phyloP scores from a whole-genome alignment of 2,329 filamentous ascomycete genomes.

The Microcyclospora tardicrescens region DNA sequence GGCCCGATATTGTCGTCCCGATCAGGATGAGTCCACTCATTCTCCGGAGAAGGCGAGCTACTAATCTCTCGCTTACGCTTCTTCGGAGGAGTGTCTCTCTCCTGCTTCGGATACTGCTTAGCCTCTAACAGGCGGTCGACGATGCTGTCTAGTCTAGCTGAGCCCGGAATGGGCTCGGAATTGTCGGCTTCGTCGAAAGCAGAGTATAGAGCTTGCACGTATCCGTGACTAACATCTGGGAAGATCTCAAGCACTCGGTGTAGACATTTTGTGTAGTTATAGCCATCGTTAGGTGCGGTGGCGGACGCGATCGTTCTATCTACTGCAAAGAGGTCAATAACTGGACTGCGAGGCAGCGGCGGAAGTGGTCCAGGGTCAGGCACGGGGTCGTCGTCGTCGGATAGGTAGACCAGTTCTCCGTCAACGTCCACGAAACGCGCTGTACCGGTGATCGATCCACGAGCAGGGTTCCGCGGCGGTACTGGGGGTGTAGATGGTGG shows the following conservation, averaged over 20 bases:
- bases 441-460: too few relatives aligned
- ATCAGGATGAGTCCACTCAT: background rate
- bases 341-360: background rate
- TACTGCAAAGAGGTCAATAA: too few relatives aligned
- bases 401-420: slow-evolving; percentile 15
- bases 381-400: slow-evolving; percentile 9
- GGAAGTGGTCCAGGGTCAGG: background rate
- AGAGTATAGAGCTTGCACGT: slow-evolving; percentile 16
- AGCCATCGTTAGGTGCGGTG: background rate
- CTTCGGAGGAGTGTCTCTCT: slow-evolving; percentile 10
- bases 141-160: slow-evolving; percentile 14
- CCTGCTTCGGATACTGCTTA: slow-evolving; percentile 17
- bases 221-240: slow-evolving; percentile 21
- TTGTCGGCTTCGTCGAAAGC: slow-evolving; percentile 5
- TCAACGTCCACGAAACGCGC: slow-evolving; percentile 7
- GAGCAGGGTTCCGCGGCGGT: too few relatives aligned
- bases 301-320: background rate
- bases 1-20: too few relatives aligned
- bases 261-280: slow-evolving; percentile 16
- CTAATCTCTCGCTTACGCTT: slow-evolving; percentile 20
- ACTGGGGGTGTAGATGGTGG: too few relatives aligned
- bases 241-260: slow-evolving; percentile 20
- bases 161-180: slow-evolving; percentile 4
- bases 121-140: slow-evolving; percentile 17
- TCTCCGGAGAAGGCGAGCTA: background rate